Percentiles rank a stretch among this genome's conserved stretches.
Conservation (phyloP, 495 filamentous ascomycete genomes). For the Hypoxylon lienhwacheense region DNA sequence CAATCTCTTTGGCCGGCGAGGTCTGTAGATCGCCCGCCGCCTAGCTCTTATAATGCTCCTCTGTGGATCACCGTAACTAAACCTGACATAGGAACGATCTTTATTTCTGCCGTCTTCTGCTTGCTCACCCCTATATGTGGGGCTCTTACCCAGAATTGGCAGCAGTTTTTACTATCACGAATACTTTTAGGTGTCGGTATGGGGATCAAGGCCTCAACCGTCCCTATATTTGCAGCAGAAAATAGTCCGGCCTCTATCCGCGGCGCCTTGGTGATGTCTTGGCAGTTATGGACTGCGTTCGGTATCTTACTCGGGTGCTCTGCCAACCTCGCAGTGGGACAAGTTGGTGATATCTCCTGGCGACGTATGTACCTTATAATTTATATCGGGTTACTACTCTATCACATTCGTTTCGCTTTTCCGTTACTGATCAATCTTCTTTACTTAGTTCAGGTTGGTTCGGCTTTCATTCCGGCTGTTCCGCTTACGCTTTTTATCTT, state of each 20-base stretch:
- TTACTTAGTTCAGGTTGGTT: constrained; percentile 57
- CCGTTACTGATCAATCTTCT: neutral
- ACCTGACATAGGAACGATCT: constrained; percentile 50
- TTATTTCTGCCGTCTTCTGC: constrained; percentile 63
- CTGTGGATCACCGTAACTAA: constrained; percentile 3
- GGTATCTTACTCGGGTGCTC: constrained; percentile 62
- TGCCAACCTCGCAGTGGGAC: constrained; percentile 62
- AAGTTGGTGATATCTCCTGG: constrained; percentile 61
- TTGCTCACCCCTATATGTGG: constrained; percentile 60
- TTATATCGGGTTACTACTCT: neutral
- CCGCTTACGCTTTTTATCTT: constrained; percentile 64
- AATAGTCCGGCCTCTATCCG: constrained; percentile 62
- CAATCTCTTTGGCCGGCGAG: constrained; percentile 57
- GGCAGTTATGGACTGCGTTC: constrained; percentile 63
- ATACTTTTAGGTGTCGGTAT: constrained; percentile 67
- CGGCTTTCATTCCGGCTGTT: constrained; percentile 71
- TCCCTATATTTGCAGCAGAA: constrained; percentile 67
- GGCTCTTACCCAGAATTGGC: constrained; percentile 60
- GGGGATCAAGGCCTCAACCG: constrained; percentile 62
- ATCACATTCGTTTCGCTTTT: too few species aligned
- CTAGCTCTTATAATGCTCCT: neutral
- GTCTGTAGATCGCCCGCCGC: too few species aligned
- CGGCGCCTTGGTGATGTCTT: constrained; percentile 65
- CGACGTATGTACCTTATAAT: constrained; percentile 39
- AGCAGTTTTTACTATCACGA: constrained; percentile 59